Evolutionary conservation across 768 basidiomycete genomes (phyloP), one percentile per base, ranked within the genome.

Genomic region (Xerocomus spinulosus): DNA sequence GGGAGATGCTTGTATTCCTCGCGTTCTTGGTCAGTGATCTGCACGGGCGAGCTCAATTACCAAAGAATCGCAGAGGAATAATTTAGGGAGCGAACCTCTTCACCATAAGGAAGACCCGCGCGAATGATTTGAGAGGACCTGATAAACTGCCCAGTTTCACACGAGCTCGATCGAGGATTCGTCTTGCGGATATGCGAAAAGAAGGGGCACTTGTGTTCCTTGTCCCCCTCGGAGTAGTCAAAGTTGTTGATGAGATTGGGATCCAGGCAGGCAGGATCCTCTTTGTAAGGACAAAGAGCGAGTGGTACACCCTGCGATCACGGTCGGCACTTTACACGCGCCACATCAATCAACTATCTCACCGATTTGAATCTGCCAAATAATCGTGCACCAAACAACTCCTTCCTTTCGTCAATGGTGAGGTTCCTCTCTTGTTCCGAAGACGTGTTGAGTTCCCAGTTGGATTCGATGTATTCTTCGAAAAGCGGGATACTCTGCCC

Each of bases 131-230:
- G 52, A n/a, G 50, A 44, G 20, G 52, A 28, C 5, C 63, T 56
- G 17, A 64, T 32, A 46, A 46, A 58, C 28, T 56, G 52, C 32
- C 54, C 55, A 34, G 26, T 29, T 9, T 56, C 34, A 37, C 53
- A 55, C 9, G 60, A 57, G 20, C 53, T 46, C 6, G 60, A 50
- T 30, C 77, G 72, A 28, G 75, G 76, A 49, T 66, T 66, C 10
- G 72, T 73, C 62, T 76, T 77, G 24, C 77, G 71, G 36, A 70
- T 60, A 46, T 78, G 76, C 1, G 74, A 74, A 26, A 75, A 73
- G 56, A 78, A 77, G 12, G 78, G 77, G 48, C 71, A 71, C 29
- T 41, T 46, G 5, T 36, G 34, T 13, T 17, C 41, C n/a, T 42
- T 44, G 17, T 59, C 48, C 12, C 44, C 48, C 29, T 48, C 35